These are phyloP conservation scores for Ceratocystis cubensis DNA, from an alignment of 2,329 filamentous ascomycete species.

Conservation along the genomic window DNA sequence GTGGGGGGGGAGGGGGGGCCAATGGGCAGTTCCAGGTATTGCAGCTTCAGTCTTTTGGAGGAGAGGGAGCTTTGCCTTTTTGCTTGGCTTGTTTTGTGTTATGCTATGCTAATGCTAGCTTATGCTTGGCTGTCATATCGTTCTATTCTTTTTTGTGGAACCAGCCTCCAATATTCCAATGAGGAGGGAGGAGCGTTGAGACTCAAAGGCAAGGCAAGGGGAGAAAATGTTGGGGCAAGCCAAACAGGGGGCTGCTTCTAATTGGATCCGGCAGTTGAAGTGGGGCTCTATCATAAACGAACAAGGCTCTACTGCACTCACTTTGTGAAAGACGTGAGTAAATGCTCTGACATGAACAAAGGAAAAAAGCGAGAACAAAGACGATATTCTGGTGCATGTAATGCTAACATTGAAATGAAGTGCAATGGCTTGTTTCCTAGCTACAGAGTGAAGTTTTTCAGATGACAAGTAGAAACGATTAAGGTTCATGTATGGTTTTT, in stretches of 20 bases:
- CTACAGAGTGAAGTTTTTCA: no score
- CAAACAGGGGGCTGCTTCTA: neutral
- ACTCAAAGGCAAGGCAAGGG: neutral
- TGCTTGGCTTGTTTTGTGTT: slow-evolving; percentile 6
- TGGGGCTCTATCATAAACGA: neutral
- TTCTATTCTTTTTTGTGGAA: slow-evolving; percentile 1
- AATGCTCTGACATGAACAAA: neutral
- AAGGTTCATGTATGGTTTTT: no score
- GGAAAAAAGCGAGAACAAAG: neutral
- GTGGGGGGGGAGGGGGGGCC: neutral
- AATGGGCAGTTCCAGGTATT: neutral
- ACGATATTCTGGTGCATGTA: neutral
- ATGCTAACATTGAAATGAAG: no score
- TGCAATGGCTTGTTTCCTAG: no score
- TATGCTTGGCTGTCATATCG: neutral
- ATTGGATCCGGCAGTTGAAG: slow-evolving; percentile 5
- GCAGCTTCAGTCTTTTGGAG: neutral
- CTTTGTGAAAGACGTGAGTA: neutral
- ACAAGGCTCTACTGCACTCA: neutral
- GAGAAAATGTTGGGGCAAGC: slow-evolving; percentile 14
- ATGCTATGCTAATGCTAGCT: slow-evolving; percentile 6
- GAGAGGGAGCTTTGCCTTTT: no score
- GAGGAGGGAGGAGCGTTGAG: neutral
- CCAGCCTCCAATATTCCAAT: neutral
- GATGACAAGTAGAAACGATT: no score